Base-by-base conservation (phyloP, 306 rosid genomes). In the Fragaria vesca region DNA sequence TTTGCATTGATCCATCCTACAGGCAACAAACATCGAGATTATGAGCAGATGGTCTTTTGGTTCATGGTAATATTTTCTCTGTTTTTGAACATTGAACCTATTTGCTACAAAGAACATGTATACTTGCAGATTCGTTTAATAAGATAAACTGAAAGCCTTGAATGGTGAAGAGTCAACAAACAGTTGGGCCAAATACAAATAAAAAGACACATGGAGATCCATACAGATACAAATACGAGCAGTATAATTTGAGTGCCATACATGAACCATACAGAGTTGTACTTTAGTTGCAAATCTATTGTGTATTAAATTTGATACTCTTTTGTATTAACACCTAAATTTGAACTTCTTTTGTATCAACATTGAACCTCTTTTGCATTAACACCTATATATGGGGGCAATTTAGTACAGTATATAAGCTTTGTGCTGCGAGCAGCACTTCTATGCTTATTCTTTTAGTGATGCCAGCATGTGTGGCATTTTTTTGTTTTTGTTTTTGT, bases 1-100 rank as follows among this genome's bases (percentile, higher is more conserved):
- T 95, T 48, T 85, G 93, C 78, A 84, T 95, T 30, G 97, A 95
- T 79, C 97, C 97, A 24, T 54, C 86, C 67, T 90, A 84, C 81
- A 79, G 76, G 57, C 77, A 82, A 69, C 95, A 81, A 79, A 82
- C 63, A 73, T 88, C 98, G 38, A 92, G 87, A 85, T 79, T 95
- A 79, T 95, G 89, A 94, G 73, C 75, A 24, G 42, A 46, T 36
- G 40, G 40, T 36, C 68, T 30, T 48, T 8, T 18, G 42, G 42
- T 26, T 48, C 66, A 40, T 55, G 6, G 46, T 24, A 38, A 36
- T 18, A n/a, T 6, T 28, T 72, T 2, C 36, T 2, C 26, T 11
- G 5, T 43, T 57, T 9, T 26, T 30, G 12, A 50, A 38, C 63
- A 71, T 20, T 40, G 28, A 50, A 43, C 18, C 4, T 21, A 45